phyloP scores from a whole-genome alignment of 2,329 filamentous ascomycete species.

The Aspergillus fumigatus region DNA sequence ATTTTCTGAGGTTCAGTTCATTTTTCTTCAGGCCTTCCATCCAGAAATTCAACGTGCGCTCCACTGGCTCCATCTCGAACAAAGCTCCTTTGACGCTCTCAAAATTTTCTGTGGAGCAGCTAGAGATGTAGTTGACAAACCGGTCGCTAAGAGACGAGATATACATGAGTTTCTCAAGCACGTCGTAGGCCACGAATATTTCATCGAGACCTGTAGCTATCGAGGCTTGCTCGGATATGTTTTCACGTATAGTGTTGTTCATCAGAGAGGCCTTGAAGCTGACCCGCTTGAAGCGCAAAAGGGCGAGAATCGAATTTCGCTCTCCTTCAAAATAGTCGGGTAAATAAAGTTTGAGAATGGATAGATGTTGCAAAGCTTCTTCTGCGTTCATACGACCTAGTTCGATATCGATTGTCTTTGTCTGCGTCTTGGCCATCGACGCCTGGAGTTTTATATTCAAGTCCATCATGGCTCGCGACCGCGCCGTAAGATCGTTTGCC shows the following conservation, averaged over 20 bases:
- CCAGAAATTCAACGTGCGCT: conserved; percentile 81
- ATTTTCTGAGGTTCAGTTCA: conserved; percentile 79
- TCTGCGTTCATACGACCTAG: conserved; percentile 80
- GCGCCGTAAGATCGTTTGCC: conserved; percentile 81
- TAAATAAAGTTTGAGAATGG: conserved; percentile 83
- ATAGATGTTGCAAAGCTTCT: conserved; percentile 80
- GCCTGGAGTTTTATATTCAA: conserved; percentile 90
- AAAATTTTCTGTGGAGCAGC: conserved; percentile 75
- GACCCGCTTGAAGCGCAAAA: conserved; percentile 82
- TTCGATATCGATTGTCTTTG: conserved; percentile 91
- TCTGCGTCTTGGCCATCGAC: conserved; percentile 84
- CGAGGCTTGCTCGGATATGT: conserved; percentile 63
- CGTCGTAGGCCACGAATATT: conserved; percentile 72
- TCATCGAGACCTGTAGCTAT: conserved; percentile 67
- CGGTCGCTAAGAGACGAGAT: conserved; percentile 78
- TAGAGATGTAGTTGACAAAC: conserved; percentile 74
- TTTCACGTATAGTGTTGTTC: conserved; percentile 72
- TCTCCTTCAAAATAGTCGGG: conserved; percentile 79
- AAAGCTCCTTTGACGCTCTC: conserved; percentile 71
- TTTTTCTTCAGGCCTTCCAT: conserved; percentile 79
- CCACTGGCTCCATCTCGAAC: conserved; percentile 86
- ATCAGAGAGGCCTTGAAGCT: conserved; percentile 82
- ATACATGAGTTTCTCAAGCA: conserved; percentile 80
- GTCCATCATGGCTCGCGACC: conserved; percentile 92
- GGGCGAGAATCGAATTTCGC: conserved; percentile 78